These are phyloP conservation scores for Schizonepeta tenuifolia DNA, from an alignment of 257 asterid species.

Conservation along the genomic window DNA sequence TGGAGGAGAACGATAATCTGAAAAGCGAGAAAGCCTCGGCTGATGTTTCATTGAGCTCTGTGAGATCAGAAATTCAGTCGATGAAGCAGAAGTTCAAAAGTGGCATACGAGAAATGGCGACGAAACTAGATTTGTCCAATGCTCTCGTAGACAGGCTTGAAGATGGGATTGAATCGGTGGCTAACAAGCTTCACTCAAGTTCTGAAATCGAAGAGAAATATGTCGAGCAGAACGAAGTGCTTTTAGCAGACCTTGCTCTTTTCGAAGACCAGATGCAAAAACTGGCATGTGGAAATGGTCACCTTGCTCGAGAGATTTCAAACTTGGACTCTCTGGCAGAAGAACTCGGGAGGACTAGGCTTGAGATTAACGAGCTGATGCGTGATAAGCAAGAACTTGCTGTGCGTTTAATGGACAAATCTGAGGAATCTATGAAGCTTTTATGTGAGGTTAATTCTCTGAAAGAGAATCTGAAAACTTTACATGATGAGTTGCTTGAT, in stretches of 20 bases:
- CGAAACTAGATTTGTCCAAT: constrained; percentile 60
- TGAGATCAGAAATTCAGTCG: constrained; percentile 64
- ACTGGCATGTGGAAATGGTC: constrained; percentile 54
- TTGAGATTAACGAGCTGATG: constrained; percentile 50
- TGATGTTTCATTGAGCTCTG: constrained; percentile 56
- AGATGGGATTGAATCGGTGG: constrained; percentile 68
- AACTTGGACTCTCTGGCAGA: constrained; percentile 59
- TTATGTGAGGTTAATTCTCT: constrained; percentile 53
- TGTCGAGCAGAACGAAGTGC: constrained; percentile 50
- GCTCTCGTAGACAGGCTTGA: constrained; percentile 76
- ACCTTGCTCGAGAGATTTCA: constrained; percentile 53
- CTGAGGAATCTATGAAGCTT: constrained; percentile 60
- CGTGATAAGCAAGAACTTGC: constrained; percentile 61
- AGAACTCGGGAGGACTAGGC: constrained; percentile 55
- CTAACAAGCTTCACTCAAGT: constrained; percentile 54
- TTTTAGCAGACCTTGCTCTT: constrained; percentile 66
- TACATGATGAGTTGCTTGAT: constrained; percentile 53
- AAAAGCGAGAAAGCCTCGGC: constrained; percentile 56
- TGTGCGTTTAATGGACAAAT: constrained; percentile 49
- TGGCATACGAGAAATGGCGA: constrained; percentile 50
- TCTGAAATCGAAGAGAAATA: constrained; percentile 65
- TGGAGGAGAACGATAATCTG: constrained; percentile 67
- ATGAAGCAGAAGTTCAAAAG: constrained; percentile 63
- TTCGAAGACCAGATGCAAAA: constrained; percentile 70
- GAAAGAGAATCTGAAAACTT: constrained; percentile 51